Conservation (phyloP, 148 eudicot genomes). For the Linanthus parryae region DNA sequence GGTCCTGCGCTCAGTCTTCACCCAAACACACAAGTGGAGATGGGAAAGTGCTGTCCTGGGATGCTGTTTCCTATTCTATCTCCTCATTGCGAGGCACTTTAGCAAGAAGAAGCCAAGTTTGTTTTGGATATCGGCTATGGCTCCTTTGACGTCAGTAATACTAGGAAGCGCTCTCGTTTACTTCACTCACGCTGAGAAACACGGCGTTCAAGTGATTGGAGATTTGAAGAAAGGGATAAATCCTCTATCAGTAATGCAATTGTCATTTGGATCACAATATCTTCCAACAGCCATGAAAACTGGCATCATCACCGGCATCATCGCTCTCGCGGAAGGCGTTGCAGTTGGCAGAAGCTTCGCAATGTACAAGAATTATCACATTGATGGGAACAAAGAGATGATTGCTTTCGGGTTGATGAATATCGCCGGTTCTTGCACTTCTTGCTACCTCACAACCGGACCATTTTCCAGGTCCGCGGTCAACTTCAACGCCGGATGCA, state of each 20-base stretch:
- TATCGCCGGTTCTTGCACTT: conserved; percentile 80
- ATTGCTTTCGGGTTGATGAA: conserved; percentile 97
- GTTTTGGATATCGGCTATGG: conserved; percentile 94
- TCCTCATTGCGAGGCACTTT: conserved; percentile 50
- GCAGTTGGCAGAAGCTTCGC: conserved; percentile 98
- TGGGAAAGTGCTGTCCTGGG: conserved; percentile 95
- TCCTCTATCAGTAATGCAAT: conserved; percentile 61
- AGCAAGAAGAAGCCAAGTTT: conserved; percentile 68
- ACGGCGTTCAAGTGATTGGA: conserved; percentile 96
- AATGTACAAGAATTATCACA: conserved; percentile 85
- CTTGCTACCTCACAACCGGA: conserved; percentile 91
- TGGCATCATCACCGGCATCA: conserved; percentile 75
- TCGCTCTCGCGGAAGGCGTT: conserved; percentile 95
- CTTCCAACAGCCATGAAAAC: conserved; percentile 60
- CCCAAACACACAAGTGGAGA: conserved; percentile 90
- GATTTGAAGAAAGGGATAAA: conserved; percentile 76
- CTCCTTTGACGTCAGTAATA: conserved; percentile 77
- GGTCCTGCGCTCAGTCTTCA: conserved; percentile 76
- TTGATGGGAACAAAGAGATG: conserved; percentile 99
- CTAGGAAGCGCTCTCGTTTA: conserved; percentile 77
- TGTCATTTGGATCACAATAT: conserved; percentile 57
- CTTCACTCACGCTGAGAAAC: conserved; percentile 83
- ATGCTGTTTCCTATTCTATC: conserved; percentile 69
- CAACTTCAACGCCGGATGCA: conserved; percentile 94
- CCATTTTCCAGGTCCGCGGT: conserved; percentile 97